A percentile compares a stretch with the other conserved stretches of the same genome.
These are phyloP conservation scores for Perkinsela sp. DNA, from an alignment of 208 protist species.

Conservation along the genomic window DNA sequence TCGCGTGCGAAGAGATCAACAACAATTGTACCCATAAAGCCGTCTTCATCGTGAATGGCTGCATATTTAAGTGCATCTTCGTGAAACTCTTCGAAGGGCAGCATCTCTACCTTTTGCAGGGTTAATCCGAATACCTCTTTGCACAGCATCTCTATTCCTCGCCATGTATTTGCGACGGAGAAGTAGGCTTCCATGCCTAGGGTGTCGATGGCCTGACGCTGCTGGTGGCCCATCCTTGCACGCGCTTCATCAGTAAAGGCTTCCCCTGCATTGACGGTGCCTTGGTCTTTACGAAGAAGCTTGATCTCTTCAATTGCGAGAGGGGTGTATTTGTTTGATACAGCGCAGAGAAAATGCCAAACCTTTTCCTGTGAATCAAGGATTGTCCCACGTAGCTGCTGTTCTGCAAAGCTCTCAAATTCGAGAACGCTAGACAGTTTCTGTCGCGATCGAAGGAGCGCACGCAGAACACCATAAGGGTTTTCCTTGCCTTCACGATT, in stretches of 20 bases:
- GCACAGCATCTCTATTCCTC: slow-evolving; percentile 60
- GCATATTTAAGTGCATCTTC: slow-evolving; percentile 44
- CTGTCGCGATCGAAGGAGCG: slow-evolving; percentile 41
- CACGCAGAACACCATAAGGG: slow-evolving; percentile 32
- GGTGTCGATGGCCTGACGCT: slow-evolving; percentile 33
- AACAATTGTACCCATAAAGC: slow-evolving; percentile 60
- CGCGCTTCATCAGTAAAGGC: slow-evolving; percentile 48
- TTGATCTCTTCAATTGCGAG: slow-evolving; percentile 43
- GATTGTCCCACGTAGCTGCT: slow-evolving; percentile 63
- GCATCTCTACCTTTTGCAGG: slow-evolving; percentile 34
- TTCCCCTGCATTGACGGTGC: slow-evolving; percentile 29
- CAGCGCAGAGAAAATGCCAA: slow-evolving; percentile 58
- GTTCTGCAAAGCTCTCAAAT: slow-evolving; percentile 55
- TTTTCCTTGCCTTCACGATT: slow-evolving; percentile 26
- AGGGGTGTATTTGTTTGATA: slow-evolving; percentile 37
- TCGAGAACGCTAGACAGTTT: slow-evolving; percentile 37
- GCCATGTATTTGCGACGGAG: slow-evolving; percentile 55
- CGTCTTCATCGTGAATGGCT: slow-evolving; percentile 38
- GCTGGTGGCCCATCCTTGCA: slow-evolving; percentile 24
- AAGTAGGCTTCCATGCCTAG: slow-evolving; percentile 37
- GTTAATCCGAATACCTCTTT: slow-evolving; percentile 54
- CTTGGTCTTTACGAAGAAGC: slow-evolving; percentile 25
- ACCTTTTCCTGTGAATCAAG: slow-evolving; percentile 51
- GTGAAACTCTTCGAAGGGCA: slow-evolving; percentile 39
- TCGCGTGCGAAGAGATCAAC: slow-evolving; percentile 57